phyloP scores from a whole-genome alignment of 495 filamentous ascomycete genomes.

The Hamigera avellanea region DNA sequence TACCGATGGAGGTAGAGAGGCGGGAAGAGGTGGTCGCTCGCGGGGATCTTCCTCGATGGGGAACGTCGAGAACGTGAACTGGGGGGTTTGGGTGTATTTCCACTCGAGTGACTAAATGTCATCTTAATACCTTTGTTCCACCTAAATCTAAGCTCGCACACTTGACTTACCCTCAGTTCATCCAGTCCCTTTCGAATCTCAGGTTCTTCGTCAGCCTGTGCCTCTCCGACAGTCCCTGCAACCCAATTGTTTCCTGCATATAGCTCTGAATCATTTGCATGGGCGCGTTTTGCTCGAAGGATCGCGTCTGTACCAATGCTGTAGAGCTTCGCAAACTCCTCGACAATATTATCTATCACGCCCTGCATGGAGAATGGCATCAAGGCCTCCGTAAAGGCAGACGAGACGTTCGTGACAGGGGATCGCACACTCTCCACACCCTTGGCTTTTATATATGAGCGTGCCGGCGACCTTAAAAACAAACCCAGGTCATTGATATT shows the following conservation, averaged over 20 bases:
- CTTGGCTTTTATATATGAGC: conserved; percentile 60
- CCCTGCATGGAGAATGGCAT: conserved; percentile 23
- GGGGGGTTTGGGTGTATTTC: conserved; percentile 76
- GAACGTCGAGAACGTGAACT: conserved; percentile 62
- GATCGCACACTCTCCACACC: conserved; percentile 93
- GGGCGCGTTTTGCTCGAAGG: conserved; percentile 21
- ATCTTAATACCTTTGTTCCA: background rate
- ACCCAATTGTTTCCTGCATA: conserved; percentile 31
- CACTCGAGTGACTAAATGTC: conserved; percentile 51
- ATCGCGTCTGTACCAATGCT: conserved; percentile 18
- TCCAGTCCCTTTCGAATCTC: conserved; percentile 45
- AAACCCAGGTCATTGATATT: conserved; percentile 53
- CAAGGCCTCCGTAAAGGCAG: conserved; percentile 23
- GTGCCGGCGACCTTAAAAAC: conserved; percentile 62
- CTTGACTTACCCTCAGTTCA: conserved; percentile 45
- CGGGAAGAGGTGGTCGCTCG: conserved; percentile 33
- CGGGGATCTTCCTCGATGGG: conserved; percentile 42
- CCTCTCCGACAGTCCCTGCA: conserved; percentile 35
- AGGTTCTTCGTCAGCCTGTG: conserved; percentile 27
- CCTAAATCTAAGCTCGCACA: background rate
- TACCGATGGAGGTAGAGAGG: conserved; percentile 27
- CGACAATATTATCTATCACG: conserved; percentile 24
- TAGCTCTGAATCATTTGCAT: conserved; percentile 23
- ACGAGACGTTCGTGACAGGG: conserved; percentile 66
- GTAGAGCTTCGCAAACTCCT: conserved; percentile 23